Percentiles rank a stretch among this genome's conserved stretches.
phyloP scores from a whole-genome alignment of 345 rosid genomes.

The Excoecaria agallocha region DNA sequence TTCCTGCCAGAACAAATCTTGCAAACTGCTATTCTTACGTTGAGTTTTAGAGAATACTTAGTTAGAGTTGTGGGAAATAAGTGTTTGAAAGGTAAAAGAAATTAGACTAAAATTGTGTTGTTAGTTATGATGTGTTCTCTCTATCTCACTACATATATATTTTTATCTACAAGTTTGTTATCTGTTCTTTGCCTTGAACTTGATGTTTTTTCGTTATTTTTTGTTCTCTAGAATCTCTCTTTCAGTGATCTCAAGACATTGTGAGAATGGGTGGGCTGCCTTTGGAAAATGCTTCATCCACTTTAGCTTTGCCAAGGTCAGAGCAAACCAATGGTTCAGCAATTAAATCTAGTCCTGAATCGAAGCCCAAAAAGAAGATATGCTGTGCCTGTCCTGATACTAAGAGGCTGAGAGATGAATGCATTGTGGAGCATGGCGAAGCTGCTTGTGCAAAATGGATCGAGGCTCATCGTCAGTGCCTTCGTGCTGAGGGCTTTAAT shows the following conservation, averaged over 20 bases:
- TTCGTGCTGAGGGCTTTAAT: conserved; percentile 88
- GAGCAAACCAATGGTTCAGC: conserved; percentile 39
- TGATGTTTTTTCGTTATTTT: neutral
- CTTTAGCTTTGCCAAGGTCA: conserved; percentile 40
- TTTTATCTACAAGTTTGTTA: neutral
- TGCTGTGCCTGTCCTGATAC: conserved; percentile 95
- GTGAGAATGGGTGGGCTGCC: conserved; percentile 54
- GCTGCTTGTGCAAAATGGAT: conserved; percentile 89
- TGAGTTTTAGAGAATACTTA: neutral
- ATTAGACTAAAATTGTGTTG: neutral
- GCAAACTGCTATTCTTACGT: neutral
- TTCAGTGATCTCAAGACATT: neutral
- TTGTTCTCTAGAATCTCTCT: neutral
- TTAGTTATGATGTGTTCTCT: neutral
- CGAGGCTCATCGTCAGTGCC: conserved; percentile 83
- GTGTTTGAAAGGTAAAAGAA: neutral
- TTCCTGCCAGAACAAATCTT: neutral
- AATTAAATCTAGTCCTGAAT: conserved; percentile 27
- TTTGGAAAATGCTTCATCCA: conserved; percentile 39
- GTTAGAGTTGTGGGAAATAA: neutral
- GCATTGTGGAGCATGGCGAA: conserved; percentile 84
- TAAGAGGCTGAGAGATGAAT: conserved; percentile 86
- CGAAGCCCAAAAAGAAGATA: conserved; percentile 85
- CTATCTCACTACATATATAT: neutral
- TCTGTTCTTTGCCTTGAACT: neutral